Conservation (phyloP, 306 rosid genomes). For the Prunus fruticosa region DNA sequence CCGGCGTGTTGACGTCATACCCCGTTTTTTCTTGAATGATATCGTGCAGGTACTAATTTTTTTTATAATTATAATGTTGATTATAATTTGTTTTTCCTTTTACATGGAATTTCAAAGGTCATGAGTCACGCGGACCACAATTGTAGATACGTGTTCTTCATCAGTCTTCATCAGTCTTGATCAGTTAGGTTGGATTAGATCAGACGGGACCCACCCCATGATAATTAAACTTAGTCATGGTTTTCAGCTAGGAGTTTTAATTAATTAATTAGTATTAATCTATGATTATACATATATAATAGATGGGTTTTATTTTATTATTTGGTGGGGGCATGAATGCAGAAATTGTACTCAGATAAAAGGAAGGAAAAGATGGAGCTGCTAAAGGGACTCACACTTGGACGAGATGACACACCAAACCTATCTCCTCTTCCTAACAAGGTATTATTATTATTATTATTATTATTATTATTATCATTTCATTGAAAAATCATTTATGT, state of each 20-base stretch:
- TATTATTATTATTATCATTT: neutral
- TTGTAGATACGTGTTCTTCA: neutral
- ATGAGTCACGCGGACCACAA: neutral
- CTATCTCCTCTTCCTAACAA: slow-evolving; percentile 56
- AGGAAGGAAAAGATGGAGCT: slow-evolving; percentile 81
- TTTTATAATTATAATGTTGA: no score
- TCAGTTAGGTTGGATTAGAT: neutral
- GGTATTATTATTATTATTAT: slow-evolving; percentile 29
- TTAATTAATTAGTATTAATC: no score
- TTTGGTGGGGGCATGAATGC: neutral
- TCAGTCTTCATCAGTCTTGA: neutral
- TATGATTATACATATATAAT: no score
- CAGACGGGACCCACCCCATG: neutral
- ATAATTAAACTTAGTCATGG: neutral
- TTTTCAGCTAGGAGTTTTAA: neutral
- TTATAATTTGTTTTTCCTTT: no score
- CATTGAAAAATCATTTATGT: neutral
- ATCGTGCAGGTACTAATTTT: slow-evolving; percentile 35
- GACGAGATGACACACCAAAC: slow-evolving; percentile 41
- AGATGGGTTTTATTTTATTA: no score
- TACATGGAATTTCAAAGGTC: no score
- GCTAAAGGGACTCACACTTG: slow-evolving; percentile 55
- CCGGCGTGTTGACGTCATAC: slow-evolving; percentile 26
- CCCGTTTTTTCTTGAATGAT: slow-evolving; percentile 62
- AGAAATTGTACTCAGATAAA: slow-evolving; percentile 73